phyloP scores from a whole-genome alignment of 73 alveolate genomes.

The Stentor roeselii region DNA sequence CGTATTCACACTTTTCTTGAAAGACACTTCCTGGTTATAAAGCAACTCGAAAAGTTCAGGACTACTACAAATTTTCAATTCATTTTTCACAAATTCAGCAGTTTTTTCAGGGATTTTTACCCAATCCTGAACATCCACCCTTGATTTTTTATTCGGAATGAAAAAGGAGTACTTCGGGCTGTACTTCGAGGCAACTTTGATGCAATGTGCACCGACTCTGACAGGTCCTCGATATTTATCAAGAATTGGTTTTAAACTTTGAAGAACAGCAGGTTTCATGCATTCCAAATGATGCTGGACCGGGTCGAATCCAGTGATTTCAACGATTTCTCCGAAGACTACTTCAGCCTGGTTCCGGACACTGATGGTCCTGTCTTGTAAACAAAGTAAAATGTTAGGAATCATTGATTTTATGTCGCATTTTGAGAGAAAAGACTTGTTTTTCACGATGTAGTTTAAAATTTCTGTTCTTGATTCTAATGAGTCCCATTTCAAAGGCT shows the following conservation, averaged over 20 bases:
- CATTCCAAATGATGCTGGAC: conserved; percentile 41
- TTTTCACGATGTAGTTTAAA: conserved; percentile 60
- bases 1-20: background rate
- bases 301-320: conserved; percentile 33
- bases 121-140: background rate
- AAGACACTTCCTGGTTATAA: background rate
- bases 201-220: background rate
- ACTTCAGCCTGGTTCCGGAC: conserved; percentile 77
- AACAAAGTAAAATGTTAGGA: conserved; percentile 58
- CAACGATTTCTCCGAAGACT: conserved; percentile 52
- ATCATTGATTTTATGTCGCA: conserved; percentile 48
- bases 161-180: background rate
- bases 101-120: background rate
- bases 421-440: conserved; percentile 56
- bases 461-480: conserved; percentile 75
- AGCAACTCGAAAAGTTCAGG: background rate
- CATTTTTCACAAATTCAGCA: background rate
- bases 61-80: background rate
- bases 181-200: background rate
- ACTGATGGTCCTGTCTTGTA: conserved; percentile 67
- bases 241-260: background rate
- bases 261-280: conserved; percentile 72
- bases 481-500: conserved; percentile 57
- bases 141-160: background rate
- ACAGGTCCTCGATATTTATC: conserved; percentile 12